A percentile compares a stretch with the other conserved stretches of the same genome.
Evolutionary conservation across 1,284 basidiomycete species (phyloP).

Genomic region (Naganishia sp.): DNA sequence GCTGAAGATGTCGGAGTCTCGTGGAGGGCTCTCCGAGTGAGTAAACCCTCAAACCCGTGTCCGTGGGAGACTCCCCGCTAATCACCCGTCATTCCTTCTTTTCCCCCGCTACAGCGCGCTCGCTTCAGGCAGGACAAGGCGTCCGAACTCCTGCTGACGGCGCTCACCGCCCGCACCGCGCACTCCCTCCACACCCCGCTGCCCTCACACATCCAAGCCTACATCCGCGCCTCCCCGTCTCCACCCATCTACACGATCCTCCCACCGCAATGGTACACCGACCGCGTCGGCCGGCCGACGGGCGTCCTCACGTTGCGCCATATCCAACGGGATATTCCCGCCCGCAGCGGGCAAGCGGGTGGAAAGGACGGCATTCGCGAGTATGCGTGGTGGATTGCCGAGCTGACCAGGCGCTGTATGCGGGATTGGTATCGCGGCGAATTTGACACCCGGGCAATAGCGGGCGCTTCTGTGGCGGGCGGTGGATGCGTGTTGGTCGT

Average conservation of each 20-base stretch:
- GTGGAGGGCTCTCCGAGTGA: constrained; percentile 49
- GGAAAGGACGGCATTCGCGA: constrained; percentile 47
- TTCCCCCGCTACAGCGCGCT: constrained; percentile 1
- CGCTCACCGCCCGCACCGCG: constrained; percentile 3
- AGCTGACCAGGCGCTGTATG: constrained; percentile 43
- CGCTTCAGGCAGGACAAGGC: constrained; percentile 28
- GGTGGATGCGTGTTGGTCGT: constrained; percentile 48
- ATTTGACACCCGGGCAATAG: constrained; percentile 14
- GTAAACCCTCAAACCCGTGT: constrained; percentile 20
- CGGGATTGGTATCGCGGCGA: constrained; percentile 40
- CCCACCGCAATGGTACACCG: constrained; percentile 30
- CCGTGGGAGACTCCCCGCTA: too few relatives aligned
- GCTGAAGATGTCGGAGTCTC: constrained; percentile 42
- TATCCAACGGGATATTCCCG: constrained; percentile 20
- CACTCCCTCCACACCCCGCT: constrained; percentile 5
- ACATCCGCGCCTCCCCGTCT: background rate
- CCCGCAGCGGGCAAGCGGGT: constrained; percentile 36
- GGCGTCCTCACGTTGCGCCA: constrained; percentile 46
- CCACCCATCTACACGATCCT: constrained; percentile 29
- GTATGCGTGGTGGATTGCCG: constrained; percentile 51
- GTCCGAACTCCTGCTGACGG: constrained; percentile 15
- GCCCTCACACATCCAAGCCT: constrained; percentile 1
- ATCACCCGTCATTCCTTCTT: background rate
- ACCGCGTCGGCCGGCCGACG: constrained; percentile 44
- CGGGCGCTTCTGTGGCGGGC: constrained; percentile 36